Base-by-base conservation (phyloP, 352 stramenopile species). In the Peronosclerospora sorghi region DNA sequence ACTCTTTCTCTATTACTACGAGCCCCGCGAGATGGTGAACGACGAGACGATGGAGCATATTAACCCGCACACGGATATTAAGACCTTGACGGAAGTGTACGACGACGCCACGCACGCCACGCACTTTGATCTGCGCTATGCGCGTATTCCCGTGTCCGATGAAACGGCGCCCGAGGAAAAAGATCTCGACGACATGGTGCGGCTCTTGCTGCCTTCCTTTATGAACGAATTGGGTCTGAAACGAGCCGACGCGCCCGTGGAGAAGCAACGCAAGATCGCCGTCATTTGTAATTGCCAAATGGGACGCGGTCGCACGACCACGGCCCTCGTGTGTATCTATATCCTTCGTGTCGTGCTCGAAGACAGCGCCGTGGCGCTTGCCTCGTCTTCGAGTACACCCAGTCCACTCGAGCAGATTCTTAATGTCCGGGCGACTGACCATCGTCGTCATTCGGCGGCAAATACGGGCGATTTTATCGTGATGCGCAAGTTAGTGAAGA, bases 281-380 rank as follows among this genome's bases (percentile, higher is more conserved):
- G 78, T 87, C 17, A 70, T 95, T 28, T 95, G 83, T 58, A 94
- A 94, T 40, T 95, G 84, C 38, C 84, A 95, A 55, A 94, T 95
- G 78, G 84, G 84, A 2, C 73, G 83, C 14, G 84, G 83, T 4
- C 66, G 83, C 13, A 95, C 83, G 13, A 95, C 84, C 0, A 94
- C 81, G 1, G 83, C 82, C n/a, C 56, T 95, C 4, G 74, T 94
- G 8, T 92, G 84, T 44, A 75, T 81, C 2, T 89, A 84, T 45
- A 88, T 93, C 77, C 60, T 93, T n/a, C 72, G 81, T 9, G 51
- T 88, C 0, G 75, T 82, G 23, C 41, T 89, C 0, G 65, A 84
- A 28, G 71, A 81, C 38, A 49, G 32, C 21, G 41, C 51, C 15
- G 44, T 50, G 23, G 47, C 44, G 10, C n/a, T 39, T 14, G 4